Evolutionary conservation across 176 grass and related monocot species (phyloP), one percentile per base, ranked within the genome.

Genomic region (Musa beccarii): DNA sequence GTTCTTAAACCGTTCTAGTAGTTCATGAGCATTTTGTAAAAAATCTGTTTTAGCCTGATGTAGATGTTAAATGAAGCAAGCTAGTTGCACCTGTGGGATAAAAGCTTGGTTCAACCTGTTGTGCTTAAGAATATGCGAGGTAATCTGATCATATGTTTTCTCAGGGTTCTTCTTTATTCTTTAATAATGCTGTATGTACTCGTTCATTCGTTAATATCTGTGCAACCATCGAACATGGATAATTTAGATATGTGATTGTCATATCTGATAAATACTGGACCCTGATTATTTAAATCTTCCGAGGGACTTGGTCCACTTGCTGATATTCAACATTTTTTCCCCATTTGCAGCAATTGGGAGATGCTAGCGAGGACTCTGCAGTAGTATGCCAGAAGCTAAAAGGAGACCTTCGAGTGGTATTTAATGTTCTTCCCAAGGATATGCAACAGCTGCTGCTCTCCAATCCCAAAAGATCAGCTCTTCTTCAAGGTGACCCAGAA

Each of bases 401-500:
- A 76, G 56, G 25, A 75, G 85, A 87, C 26, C 86, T 99, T 34
- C 84, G 78, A 83, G 25, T 54, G 53, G 90, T 89, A 70, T 99
- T 89, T 73, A 68, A 68, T 79, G 86, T 87, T 66, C 95, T 99
- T 56, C 90, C 95, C 16, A 91, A 94, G 78, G 95, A 99, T 79
- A 86, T 87, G 77, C 95, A 99, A 79, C 90, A 92, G 55, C 83
- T 94, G 53, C 59, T 99, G 52, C 82, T 99, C 54, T 99, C 88
- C 29, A 94, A 91, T 79, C 86, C 95, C 68, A 86, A 91, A 88
- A 89, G 88, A 78, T 83, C 88, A 63, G 69, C 82, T 77, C 90
- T 96, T 67, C 83, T 96, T 76, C 79, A 90, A 86, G 68, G 26
- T 51, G 86, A 69, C 77, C 65, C 82, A 67, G 84, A 87, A 81